Conservation (phyloP, 345 rosid species). For the Barbarea vulgaris region DNA sequence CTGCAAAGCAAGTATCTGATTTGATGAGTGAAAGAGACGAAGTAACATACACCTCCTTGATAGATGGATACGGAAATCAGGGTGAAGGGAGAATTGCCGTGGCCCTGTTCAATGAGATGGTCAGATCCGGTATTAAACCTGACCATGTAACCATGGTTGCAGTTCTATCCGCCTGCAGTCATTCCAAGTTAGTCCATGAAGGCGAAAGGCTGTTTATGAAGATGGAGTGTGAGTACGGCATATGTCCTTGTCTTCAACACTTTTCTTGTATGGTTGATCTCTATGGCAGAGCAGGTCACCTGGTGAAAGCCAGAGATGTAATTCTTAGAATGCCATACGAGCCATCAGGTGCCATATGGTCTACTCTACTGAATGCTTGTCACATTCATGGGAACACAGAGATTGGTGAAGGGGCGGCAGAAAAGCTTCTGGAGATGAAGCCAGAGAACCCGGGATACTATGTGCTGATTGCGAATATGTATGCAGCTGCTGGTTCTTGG, state of each 20-base stretch:
- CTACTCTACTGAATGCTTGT: slow-evolving; percentile 71
- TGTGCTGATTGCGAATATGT: slow-evolving; percentile 73
- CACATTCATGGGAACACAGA: slow-evolving; percentile 56
- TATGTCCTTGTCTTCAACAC: slow-evolving; percentile 62
- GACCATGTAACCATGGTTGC: slow-evolving; percentile 86
- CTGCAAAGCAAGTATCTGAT: slow-evolving; percentile 59
- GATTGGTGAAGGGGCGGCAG: slow-evolving; percentile 86
- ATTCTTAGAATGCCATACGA: slow-evolving; percentile 58
- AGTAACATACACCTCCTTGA: slow-evolving; percentile 82
- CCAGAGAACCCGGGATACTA: slow-evolving; percentile 72
- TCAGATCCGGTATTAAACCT: slow-evolving; percentile 51
- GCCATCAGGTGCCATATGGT: slow-evolving; percentile 69
- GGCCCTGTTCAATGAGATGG: slow-evolving; percentile 64
- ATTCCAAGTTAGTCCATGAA: slow-evolving; percentile 66
- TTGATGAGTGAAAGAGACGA: slow-evolving; percentile 59
- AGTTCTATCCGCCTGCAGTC: slow-evolving; percentile 84
- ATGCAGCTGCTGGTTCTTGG: slow-evolving; percentile 74
- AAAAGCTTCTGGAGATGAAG: slow-evolving; percentile 57
- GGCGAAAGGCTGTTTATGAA: slow-evolving; percentile 54
- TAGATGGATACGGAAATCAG: slow-evolving; percentile 72
- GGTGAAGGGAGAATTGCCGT: slow-evolving; percentile 63
- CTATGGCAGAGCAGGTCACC: slow-evolving; percentile 73
- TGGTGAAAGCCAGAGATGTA: slow-evolving; percentile 54
- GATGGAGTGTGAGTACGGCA: slow-evolving; percentile 49
- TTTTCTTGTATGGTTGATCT: slow-evolving; percentile 80